Evolutionary conservation across 257 asterid species (phyloP), one percentile per base, ranked within the genome.

Genomic region (Solanum tarijense): DNA sequence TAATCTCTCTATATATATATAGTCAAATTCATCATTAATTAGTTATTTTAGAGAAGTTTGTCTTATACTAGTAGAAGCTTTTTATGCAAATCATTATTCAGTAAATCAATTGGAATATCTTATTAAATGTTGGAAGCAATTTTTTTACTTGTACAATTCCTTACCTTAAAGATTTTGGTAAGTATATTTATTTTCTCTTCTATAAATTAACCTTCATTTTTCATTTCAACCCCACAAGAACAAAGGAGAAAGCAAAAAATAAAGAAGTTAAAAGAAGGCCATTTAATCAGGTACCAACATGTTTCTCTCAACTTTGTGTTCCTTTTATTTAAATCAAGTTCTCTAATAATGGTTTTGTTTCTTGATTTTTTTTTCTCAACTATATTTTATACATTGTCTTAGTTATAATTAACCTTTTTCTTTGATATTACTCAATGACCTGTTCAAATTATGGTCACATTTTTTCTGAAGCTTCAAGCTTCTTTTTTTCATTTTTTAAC

Each of bases 381-480:
- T n/a, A 46, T 43, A 84, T 36, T 62, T 34, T 18, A 81, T 81
- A 43, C 39, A 46, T 27, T 52, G 38, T 43, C 38, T 46, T 89
- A 35, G 31, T 65, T 89, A 88, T 89, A 66, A 87, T 92, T 88
- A 86, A 83, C 41, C 55, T 89, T 83, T 87, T 88, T 89, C 92
- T 89, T 89, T 87, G 90, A 83, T 84, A 85, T 91, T 83, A 92
- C 93, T 90, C 92, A 88, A 91, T 52, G 85, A 35, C 73, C 86
- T 48, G 38, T 86, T 88, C 88, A 86, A 87, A 89, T 69, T 69
- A 29, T 36, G 41, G 36, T 72, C 93, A 88, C 91, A 91, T 89
- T 90, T 85, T 91, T 91, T 92, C 92, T 90, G 89, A 89, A 86
- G 81, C 88, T 90, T 89, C 88, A 92, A 91, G 93, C 85, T 87